Base-by-base conservation (phyloP, 1,284 basidiomycete species). In the Ustilago shanxiensis region DNA sequence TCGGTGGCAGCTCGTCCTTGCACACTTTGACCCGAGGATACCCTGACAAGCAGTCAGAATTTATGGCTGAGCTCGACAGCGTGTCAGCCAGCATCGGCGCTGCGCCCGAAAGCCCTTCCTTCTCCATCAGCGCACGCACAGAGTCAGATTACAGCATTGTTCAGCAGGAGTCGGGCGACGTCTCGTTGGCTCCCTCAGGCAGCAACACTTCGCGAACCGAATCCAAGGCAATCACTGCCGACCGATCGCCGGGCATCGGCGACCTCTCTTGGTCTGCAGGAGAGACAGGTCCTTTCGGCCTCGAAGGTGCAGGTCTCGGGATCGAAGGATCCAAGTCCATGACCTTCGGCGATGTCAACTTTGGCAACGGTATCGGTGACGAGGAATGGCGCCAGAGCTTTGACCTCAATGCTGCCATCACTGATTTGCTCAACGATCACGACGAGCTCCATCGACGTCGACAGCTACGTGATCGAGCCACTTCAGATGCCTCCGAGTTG, bases 371-470 rank as follows among this genome's bases (percentile, higher is more conserved):
- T 22, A 57, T 51, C 1, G 55, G 20, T 13, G 73, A 73, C 44
- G 73, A 72, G 9, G 66, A 79, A 28, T 80, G 70, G 66, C 66
- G 79, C 37, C 72, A 67, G 33, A 79, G 79, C 61, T 83, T 82
- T 44, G 80, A 83, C 56, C 64, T 83, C 24, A 83, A 81, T n/a
- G 71, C 79, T 14, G 81, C 81, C 49, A 83, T 83, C 60, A 73
- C 72, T 18, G 81, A 83, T 22, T 60, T 83, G 54, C 79, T 82
- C 47, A 67, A 79, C 24, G 81, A 82, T 11, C 79, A 83, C 50
- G 73, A 75, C 49, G 65, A 74, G 63, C 59, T 75, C 4, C 76
- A 79, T 47, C 69, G 72, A 24, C 64, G 67, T 11, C 70, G 74
- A 33, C 77, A 72, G 54, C 58, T 67, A 20, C 55, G 61, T n/a